Base-by-base conservation (phyloP, 768 basidiomycete genomes). In the Leccinum subgranulosum region DNA sequence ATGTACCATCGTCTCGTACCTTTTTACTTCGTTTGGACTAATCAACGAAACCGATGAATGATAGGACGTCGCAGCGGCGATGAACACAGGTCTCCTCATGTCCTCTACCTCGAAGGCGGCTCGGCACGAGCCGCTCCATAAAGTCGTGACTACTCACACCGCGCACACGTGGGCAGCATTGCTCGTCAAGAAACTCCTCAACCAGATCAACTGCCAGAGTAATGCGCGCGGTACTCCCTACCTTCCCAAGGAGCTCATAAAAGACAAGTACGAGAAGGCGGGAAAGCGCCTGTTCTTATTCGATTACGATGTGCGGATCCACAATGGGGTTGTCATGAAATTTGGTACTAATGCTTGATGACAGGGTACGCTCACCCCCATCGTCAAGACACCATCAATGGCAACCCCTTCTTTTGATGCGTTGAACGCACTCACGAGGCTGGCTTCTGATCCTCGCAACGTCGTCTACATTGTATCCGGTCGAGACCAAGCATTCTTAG, bases 401-500 rank as follows among this genome's bases (percentile, higher is more conserved):
- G 96, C 96, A 3, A 74, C 86, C 2, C 96, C 96, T 0, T 88
- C 92, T 1, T 71, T 80, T 6, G 78, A 80, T 19, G 87, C 95
- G 3, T 81, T 95, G 45, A 76, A 79, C 52, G 90, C 91, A 0
- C 86, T 99, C 57, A 73, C 81, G 53, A 77, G 77, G 57, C 82
- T 99, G 34, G 76, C 88, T 1, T 75, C 77, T 15, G 95, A 98
- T 72, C 92, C 95, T 23, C 79, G 79, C 66, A 99, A 99, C 73
- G 63, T 97, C 45, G 94, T 98, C 54, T 98, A 94, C 77, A 94
- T 99, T 73, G 97, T 99, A 71, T 97, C 94, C 0, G 96, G 96
- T 1, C 92, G 96, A 28, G 96, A 98, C 70, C 87, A 88, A 51
- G 89, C 76, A 52, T 99, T 99, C 82, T 79, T 99, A 15, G 91